These are phyloP conservation scores for Grosmannia huntii DNA, from an alignment of 2,329 filamentous ascomycete species.

Conservation along the genomic window DNA sequence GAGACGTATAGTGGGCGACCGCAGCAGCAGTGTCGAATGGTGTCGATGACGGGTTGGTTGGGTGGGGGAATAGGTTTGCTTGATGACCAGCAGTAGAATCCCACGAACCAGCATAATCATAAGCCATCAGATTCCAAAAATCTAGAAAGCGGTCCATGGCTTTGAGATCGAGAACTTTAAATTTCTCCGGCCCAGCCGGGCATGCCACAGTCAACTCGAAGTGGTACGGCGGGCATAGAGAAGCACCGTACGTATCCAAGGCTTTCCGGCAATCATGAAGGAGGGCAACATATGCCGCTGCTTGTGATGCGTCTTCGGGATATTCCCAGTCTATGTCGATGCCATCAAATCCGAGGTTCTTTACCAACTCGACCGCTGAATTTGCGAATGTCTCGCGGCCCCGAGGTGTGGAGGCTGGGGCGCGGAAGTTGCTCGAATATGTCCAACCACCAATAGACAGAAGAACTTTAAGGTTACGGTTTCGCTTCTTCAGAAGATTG, in stretches of 20 bases:
- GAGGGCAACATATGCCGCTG: constrained; percentile 45
- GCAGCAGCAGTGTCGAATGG: constrained; percentile 68
- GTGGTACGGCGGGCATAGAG: constrained; percentile 30
- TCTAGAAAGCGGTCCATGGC: constrained; percentile 55
- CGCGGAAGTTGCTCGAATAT: constrained; percentile 73
- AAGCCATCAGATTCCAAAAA: constrained; percentile 78
- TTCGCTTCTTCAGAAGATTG: constrained; percentile 66
- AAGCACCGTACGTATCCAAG: constrained; percentile 43
- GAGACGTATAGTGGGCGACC: constrained; percentile 53
- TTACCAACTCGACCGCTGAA: constrained; percentile 61
- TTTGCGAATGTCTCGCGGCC: constrained; percentile 63
- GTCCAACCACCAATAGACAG: constrained; percentile 90
- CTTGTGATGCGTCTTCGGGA: constrained; percentile 41
- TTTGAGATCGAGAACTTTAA: constrained; percentile 45
- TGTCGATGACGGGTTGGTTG: constrained; percentile 48
- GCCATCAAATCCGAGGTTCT: constrained; percentile 67
- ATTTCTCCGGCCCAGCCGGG: constrained; percentile 50
- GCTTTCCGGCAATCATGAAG: constrained; percentile 42
- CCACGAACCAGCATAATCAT: constrained; percentile 81
- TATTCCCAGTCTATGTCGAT: constrained; percentile 49
- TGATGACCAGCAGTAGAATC: constrained; percentile 60
- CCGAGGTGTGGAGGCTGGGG: constrained; percentile 54
- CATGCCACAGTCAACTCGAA: constrained; percentile 54
- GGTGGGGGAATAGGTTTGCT: constrained; percentile 55
- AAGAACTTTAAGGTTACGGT: constrained; percentile 74